Evolutionary conservation across 768 basidiomycete genomes (phyloP).

Genomic region (Naganishia onofrii): DNA sequence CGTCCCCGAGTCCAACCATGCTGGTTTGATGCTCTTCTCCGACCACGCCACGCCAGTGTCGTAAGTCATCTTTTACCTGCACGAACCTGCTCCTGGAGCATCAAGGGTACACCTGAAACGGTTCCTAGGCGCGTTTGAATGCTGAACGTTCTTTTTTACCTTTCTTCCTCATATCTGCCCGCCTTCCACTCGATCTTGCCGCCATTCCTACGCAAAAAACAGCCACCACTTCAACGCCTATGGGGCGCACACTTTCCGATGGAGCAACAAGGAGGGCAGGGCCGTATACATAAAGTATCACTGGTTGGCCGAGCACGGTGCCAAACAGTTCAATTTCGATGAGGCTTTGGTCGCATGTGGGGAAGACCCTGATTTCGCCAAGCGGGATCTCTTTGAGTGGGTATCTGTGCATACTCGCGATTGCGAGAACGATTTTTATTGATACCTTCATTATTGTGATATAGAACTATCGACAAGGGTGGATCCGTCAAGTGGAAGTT

Average conservation of each 20-base stretch:
- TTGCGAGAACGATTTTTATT: neutral
- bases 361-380: conserved; percentile 48
- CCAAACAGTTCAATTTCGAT: conserved; percentile 43
- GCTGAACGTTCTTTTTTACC: no score
- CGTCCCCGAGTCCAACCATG: conserved; percentile 46
- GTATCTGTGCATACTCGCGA: neutral
- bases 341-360: conserved; percentile 41
- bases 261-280: conserved; percentile 41
- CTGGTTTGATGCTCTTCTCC: conserved; percentile 46
- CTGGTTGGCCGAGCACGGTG: conserved; percentile 38
- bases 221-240: conserved; percentile 38
- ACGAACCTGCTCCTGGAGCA: no score
- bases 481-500: conserved; percentile 44
- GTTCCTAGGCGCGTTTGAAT: no score
- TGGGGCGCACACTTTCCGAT: conserved; percentile 43
- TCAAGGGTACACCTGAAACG: no score
- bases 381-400: conserved; percentile 46
- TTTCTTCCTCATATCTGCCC: no score
- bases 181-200: no score
- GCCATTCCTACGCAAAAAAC: no score
- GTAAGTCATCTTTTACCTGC: no score
- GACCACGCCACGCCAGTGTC: conserved; percentile 48
- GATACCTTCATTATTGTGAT: neutral
- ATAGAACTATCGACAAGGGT: conserved; percentile 41
- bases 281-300: conserved; percentile 46